Base-by-base conservation (phyloP, 208 protist genomes). In the Acanthamoeba rhysodes region DNA sequence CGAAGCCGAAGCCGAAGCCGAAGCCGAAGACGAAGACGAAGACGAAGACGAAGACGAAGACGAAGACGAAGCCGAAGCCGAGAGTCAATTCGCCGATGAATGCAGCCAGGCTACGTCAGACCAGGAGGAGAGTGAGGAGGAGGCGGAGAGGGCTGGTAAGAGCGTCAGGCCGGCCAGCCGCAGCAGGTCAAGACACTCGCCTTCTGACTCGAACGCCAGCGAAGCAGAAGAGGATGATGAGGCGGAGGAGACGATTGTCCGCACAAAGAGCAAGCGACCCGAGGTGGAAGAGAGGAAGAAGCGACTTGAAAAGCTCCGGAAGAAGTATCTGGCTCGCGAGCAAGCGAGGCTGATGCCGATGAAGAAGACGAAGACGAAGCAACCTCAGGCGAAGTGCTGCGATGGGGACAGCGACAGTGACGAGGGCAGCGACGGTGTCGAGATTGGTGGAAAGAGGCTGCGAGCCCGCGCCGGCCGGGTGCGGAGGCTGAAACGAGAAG, bases 361-460 rank as follows among this genome's bases (percentile, higher is more conserved):
- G 50, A 91, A 70, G 84, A 93, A 7, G 27, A 4, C 18, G 0
- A 20, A 66, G 29, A 74, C 53, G 34, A 74, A 20, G 41, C n/a
- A 45, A 7, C 1, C 50, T 29, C 27, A 91, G 22, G 85, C 64
- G 10, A n/a, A 24, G 27, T 7, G 37, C 74, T 29, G 37, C 41
- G 32, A 66, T 66, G 80, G 16, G 12, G 53, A 88, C 9, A 27
- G 14, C 32, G 80, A 34, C 53, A 41, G 29, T 29, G 27, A 84
- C 16, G 22, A 62, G 16, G 24, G 34, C n/a, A 50, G 64, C 27
- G 53, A 57, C 10, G 24, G 45, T 27, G 80, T 88, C 18, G 53
- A 88, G 80, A 88, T 88, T 10, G 53, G 80, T 16, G 80, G 80
- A 50, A 88, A 41, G 80, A n/a, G 53, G n/a, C 50, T 88, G 80